phyloP scores from a whole-genome alignment of 441 rosid genomes.

The Breynia disticha region DNA sequence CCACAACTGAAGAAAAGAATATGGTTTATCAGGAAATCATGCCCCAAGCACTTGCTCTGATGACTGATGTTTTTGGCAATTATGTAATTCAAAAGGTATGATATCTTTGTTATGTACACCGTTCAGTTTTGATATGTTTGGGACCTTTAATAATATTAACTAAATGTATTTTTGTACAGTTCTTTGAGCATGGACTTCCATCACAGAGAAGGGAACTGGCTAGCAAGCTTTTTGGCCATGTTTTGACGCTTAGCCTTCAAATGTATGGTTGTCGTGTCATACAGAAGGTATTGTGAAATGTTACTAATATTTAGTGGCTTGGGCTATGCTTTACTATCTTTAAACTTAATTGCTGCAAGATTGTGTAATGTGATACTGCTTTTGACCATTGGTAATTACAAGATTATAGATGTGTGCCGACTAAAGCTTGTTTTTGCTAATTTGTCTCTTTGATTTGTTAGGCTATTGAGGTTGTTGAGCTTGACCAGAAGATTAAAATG shows the following conservation, averaged over 20 bases:
- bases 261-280: constrained; percentile 89
- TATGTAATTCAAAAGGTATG: constrained; percentile 79
- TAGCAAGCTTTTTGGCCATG: constrained; percentile 52
- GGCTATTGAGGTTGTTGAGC: constrained; percentile 89
- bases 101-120: not conserved
- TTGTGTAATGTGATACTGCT: no score
- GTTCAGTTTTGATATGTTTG: not conserved
- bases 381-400: not conserved
- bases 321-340: no score
- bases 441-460: constrained; percentile 14
- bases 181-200: constrained; percentile 75
- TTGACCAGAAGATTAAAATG: constrained; percentile 79
- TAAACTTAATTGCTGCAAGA: no score
- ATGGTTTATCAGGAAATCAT: constrained; percentile 78
- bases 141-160: not conserved
- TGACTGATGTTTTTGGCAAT: constrained; percentile 91
- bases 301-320: not conserved
- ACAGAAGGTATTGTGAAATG: constrained; percentile 48
- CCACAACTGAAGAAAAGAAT: constrained; percentile 63
- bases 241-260: constrained; percentile 65
- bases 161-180: constrained; percentile 27
- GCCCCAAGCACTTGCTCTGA: constrained; percentile 70
- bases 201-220: constrained; percentile 69
- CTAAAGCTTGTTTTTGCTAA: constrained; percentile 9
- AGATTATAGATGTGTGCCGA: not conserved